Percentiles rank a stretch among this genome's conserved stretches.
These are phyloP conservation scores for Wickerhamomyces chaumierensis DNA, from an alignment of 805 yeast species.

Conservation along the genomic window DNA sequence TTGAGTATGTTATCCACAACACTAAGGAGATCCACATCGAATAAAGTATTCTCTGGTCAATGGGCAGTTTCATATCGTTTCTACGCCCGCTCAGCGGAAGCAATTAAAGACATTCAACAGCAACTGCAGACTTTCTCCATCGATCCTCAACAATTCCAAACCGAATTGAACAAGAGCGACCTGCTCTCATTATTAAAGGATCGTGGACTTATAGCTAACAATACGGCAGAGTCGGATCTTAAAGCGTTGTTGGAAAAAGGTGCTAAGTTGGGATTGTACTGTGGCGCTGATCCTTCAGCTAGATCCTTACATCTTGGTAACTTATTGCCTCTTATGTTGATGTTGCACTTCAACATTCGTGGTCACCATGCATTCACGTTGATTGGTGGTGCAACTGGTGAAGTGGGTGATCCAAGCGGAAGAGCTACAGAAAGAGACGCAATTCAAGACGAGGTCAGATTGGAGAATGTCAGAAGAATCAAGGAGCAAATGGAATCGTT, in stretches of 20 bases:
- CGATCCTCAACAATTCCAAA: background rate
- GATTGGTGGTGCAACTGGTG: slow-evolving; percentile 93
- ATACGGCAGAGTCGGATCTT: slow-evolving; percentile 22
- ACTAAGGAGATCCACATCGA: background rate
- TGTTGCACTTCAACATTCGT: slow-evolving; percentile 71
- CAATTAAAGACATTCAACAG: background rate
- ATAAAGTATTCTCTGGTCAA: too few species aligned
- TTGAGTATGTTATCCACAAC: background rate
- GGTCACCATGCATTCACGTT: slow-evolving; percentile 81
- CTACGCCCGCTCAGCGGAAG: background rate
- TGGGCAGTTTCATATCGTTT: background rate
- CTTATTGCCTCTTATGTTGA: slow-evolving; percentile 72
- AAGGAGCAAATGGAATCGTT: slow-evolving; percentile 50
- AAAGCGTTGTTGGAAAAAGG: slow-evolving; percentile 15
- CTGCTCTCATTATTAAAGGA: slow-evolving; percentile 25
- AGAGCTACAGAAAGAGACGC: slow-evolving; percentile 61
- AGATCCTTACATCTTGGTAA: slow-evolving; percentile 84
- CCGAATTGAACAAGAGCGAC: background rate
- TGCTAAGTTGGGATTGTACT: slow-evolving; percentile 50
- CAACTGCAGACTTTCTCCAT: background rate
- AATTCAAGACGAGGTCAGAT: slow-evolving; percentile 41
- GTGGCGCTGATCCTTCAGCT: slow-evolving; percentile 98
- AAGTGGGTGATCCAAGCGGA: slow-evolving; percentile 96
- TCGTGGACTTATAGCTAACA: slow-evolving; percentile 35
- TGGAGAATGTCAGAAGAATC: slow-evolving; percentile 47